These are phyloP conservation scores for Metschnikowia lachancei DNA, from an alignment of 805 yeast genomes.

Conservation along the genomic window DNA sequence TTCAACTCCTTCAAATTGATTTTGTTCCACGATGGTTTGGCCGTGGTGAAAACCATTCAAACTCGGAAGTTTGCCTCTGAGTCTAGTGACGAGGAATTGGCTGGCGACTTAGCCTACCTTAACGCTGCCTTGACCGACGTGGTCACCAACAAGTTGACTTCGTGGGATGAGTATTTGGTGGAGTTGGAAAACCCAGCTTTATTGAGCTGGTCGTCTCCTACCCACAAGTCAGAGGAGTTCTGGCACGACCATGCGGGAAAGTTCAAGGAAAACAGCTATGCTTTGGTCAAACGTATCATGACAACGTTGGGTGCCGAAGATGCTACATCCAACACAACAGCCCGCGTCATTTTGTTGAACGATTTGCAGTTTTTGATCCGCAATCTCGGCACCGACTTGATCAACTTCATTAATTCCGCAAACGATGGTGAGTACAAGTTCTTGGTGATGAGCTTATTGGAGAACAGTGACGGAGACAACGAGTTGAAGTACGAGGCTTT, in stretches of 20 bases:
- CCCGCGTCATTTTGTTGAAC: slow-evolving; percentile 39
- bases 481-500: slow-evolving; percentile 94
- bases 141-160: slow-evolving; percentile 69
- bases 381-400: slow-evolving; percentile 39
- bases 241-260: slow-evolving; percentile 80
- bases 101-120: slow-evolving; percentile 63
- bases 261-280: slow-evolving; percentile 79
- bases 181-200: slow-evolving; percentile 78
- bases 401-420: slow-evolving; percentile 35
- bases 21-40: slow-evolving; percentile 71
- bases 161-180: slow-evolving; percentile 86
- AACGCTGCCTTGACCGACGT: slow-evolving; percentile 63
- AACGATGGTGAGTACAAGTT: slow-evolving; percentile 62
- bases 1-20: slow-evolving; percentile 61
- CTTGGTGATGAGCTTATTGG: slow-evolving; percentile 79
- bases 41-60: slow-evolving; percentile 62
- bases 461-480: slow-evolving; percentile 62
- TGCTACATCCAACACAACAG: slow-evolving; percentile 19
- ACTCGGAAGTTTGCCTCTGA: slow-evolving; percentile 82
- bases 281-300: slow-evolving; percentile 61
- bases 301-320: slow-evolving; percentile 41
- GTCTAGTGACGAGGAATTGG: slow-evolving; percentile 76
- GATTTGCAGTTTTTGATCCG: slow-evolving; percentile 43
- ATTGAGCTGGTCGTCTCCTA: slow-evolving; percentile 78
- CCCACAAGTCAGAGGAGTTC: slow-evolving; percentile 82